Conservation (phyloP, 805 yeast species). For the Starmera amethionina region DNA sequence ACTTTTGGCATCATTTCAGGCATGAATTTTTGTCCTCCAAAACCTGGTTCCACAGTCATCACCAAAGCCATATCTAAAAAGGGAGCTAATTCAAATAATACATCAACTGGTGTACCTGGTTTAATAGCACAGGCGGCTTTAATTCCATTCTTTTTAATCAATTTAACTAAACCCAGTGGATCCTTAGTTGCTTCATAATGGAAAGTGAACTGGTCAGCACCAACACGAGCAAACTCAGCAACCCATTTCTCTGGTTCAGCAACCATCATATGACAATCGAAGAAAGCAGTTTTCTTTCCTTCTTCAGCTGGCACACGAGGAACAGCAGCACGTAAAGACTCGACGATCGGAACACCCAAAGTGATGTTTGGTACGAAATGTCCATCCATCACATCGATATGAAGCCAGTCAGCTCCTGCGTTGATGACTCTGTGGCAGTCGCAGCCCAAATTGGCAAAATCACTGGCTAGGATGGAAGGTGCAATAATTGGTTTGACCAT, state of each 20-base stretch:
- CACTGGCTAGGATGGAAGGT: slow-evolving; percentile 89
- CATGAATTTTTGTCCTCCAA: slow-evolving; percentile 98
- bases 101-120: slow-evolving; percentile 87
- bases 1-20: slow-evolving; percentile 95
- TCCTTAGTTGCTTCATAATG: slow-evolving; percentile 88
- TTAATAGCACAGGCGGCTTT: slow-evolving; percentile 91
- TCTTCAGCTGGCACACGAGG: slow-evolving; percentile 43
- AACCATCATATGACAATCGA: slow-evolving; percentile 99
- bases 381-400: slow-evolving; percentile 98
- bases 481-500: slow-evolving; percentile 85
- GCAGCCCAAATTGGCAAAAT: slow-evolving; percentile 81
- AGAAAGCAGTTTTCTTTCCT: slow-evolving; percentile 38
- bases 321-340: slow-evolving; percentile 63
- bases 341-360: slow-evolving; percentile 84
- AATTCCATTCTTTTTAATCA: slow-evolving; percentile 75
- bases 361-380: slow-evolving; percentile 96
- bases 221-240: slow-evolving; percentile 81
- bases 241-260: slow-evolving; percentile 90
- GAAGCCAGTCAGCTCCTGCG: slow-evolving; percentile 92
- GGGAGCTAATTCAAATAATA: slow-evolving; percentile 62
- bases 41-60: slow-evolving; percentile 99
- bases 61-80: slow-evolving; percentile 88
- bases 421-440: slow-evolving; percentile 76
- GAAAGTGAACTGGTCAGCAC: slow-evolving; percentile 94
- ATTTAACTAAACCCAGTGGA: slow-evolving; percentile 62